Conservation (phyloP, 495 filamentous ascomycete species). For the Penicillium salamii region DNA sequence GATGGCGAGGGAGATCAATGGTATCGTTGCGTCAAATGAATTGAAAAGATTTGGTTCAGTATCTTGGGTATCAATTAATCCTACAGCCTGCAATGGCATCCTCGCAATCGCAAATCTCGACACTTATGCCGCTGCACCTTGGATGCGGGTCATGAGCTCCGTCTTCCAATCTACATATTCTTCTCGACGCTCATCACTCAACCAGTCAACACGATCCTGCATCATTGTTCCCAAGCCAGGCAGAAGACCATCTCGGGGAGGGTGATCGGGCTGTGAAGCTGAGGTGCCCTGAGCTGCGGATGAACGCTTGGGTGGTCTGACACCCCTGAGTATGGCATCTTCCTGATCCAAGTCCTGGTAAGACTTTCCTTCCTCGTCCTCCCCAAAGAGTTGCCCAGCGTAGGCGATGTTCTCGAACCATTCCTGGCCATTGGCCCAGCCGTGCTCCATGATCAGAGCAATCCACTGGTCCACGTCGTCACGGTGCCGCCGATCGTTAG, state of each 20-base stretch:
- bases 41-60: conserved; percentile 1
- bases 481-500: conserved; percentile 35
- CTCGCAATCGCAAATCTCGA: neutral
- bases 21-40: neutral
- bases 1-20: neutral
- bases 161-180: conserved; percentile 75
- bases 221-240: conserved; percentile 75
- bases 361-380: conserved; percentile 40
- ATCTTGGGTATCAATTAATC: conserved; percentile 24
- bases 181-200: conserved; percentile 64
- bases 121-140: conserved; percentile 19
- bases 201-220: conserved; percentile 76
- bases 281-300: conserved; percentile 9
- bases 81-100: conserved; percentile 3
- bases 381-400: conserved; percentile 39
- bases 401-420: conserved; percentile 61
- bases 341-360: conserved; percentile 32
- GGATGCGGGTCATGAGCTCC: conserved; percentile 50
- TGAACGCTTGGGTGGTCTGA: conserved; percentile 24
- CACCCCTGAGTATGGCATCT: conserved; percentile 22
- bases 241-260: conserved; percentile 39
- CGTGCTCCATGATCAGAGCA: conserved; percentile 50
- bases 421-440: conserved; percentile 62
- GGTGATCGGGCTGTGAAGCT: conserved; percentile 1
- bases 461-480: conserved; percentile 61